These are phyloP conservation scores for Heterobasidion occidentale DNA, from an alignment of 1,284 basidiomycete species.

Conservation along the genomic window DNA sequence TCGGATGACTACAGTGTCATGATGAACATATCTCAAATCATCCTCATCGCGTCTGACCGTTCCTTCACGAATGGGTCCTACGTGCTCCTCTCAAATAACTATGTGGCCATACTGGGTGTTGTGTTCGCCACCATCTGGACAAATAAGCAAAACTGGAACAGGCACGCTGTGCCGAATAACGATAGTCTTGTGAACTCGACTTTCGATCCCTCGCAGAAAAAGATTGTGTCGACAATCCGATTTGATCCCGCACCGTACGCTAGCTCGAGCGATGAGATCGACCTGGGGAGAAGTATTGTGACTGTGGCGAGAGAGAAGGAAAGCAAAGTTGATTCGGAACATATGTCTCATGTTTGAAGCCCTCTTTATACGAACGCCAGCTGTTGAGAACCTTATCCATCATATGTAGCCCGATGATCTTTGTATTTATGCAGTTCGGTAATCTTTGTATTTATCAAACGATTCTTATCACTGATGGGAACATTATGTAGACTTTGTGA, in stretches of 20 bases:
- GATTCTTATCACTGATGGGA: no score
- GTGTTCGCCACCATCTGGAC: slow-evolving; percentile 31
- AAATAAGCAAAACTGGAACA: slow-evolving; percentile 12
- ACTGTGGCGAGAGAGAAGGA: no score
- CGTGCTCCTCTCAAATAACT: slow-evolving; percentile 19
- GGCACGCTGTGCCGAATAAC: not conserved
- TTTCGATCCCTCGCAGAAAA: not conserved
- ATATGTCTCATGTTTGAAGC: no score
- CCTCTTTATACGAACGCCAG: no score
- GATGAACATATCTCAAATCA: slow-evolving; percentile 20
- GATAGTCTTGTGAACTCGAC: not conserved
- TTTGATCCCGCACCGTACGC: not conserved
- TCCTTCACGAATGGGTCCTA: slow-evolving; percentile 14
- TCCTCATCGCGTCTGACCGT: slow-evolving; percentile 17
- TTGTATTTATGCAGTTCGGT: no score
- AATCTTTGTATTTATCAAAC: no score
- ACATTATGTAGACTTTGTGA: no score
- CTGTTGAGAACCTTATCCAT: no score
- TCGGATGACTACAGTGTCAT: slow-evolving; percentile 4
- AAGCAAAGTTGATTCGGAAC: no score
- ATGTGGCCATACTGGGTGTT: slow-evolving; percentile 27
- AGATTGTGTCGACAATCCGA: not conserved
- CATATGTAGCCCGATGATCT: no score
- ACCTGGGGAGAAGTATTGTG: not conserved
- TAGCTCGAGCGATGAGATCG: not conserved